A percentile compares a stretch with the other conserved stretches of the same genome.
Conservation (phyloP, 1,139 yeast genomes). For the Petasospora fabianii region DNA sequence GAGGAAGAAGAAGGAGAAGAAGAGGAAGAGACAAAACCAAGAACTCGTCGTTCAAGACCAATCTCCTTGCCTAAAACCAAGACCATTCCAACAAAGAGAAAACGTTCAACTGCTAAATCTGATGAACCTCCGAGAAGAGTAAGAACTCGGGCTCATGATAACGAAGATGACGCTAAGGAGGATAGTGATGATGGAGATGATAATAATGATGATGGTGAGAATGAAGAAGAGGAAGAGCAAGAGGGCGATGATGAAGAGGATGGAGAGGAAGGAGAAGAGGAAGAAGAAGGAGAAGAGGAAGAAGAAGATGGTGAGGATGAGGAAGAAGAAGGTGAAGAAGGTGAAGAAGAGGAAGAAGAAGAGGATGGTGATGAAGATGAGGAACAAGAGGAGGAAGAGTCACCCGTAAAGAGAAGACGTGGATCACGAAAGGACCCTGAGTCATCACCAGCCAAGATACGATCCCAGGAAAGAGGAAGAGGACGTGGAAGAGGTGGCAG, state of each 20-base stretch:
- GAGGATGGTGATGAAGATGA: constrained; percentile 13
- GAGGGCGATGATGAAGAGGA: constrained; percentile 20
- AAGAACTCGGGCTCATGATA: background rate
- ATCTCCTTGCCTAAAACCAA: background rate
- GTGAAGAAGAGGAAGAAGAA: constrained; percentile 19
- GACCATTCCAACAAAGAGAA: background rate
- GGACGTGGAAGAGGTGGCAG: too few species aligned
- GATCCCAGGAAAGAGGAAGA: too few species aligned
- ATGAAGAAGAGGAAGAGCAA: constrained; percentile 14
- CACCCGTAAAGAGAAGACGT: constrained; percentile 8
- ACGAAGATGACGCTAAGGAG: constrained; percentile 8
- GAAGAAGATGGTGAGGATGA: constrained; percentile 14
- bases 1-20: constrained; percentile 5
- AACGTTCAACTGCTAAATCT: background rate
- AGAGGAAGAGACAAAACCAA: constrained; percentile 8
- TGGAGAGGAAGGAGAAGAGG: constrained; percentile 17
- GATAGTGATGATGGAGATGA: constrained; percentile 10
- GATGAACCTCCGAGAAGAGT: constrained; percentile 9
- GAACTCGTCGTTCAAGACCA: constrained; percentile 5
- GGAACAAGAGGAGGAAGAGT: constrained; percentile 9
- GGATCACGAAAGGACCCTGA: too few species aligned
- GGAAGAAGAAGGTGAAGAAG: constrained; percentile 23
- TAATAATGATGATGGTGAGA: constrained; percentile 14
- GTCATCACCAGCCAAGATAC: too few species aligned
- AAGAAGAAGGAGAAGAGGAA: constrained; percentile 9